A percentile compares a stretch with the other conserved stretches of the same genome.
These are phyloP conservation scores for Naegleria fowleri DNA, from an alignment of 208 protist species.

Conservation along the genomic window DNA sequence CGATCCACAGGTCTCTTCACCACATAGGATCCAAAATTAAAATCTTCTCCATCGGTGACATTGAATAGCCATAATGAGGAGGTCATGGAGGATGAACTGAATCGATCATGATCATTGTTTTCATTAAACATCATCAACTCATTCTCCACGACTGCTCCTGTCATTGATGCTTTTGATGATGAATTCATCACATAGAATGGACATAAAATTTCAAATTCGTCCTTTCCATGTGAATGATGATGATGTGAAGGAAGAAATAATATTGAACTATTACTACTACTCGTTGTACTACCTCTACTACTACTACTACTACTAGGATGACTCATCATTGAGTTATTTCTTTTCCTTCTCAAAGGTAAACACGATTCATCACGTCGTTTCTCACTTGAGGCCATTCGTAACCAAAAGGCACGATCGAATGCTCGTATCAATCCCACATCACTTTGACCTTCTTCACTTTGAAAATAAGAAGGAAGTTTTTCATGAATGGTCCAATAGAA, in stretches of 20 bases:
- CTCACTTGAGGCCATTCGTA: neutral
- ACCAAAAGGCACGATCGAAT: conserved; percentile 10
- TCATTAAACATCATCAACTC: too few relatives aligned
- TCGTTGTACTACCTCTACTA: too few relatives aligned
- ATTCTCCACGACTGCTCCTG: too few relatives aligned
- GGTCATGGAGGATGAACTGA: too few relatives aligned
- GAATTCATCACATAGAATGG: too few relatives aligned
- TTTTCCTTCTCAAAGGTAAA: neutral
- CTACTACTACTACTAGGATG: too few relatives aligned
- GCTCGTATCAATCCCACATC: neutral
- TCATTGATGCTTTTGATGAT: too few relatives aligned
- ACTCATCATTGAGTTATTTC: neutral
- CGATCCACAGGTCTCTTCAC: neutral
- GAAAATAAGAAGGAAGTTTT: neutral
- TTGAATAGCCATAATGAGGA: too few relatives aligned
- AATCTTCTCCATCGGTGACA: neutral
- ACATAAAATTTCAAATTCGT: neutral
- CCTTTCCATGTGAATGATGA: too few relatives aligned
- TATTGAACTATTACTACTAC: too few relatives aligned
- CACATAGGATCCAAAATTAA: neutral
- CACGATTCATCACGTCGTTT: neutral
- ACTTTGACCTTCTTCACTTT: neutral
- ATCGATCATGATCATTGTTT: too few relatives aligned
- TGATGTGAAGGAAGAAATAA: too few relatives aligned
- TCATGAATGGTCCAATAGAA: neutral